Evolutionary conservation across 345 rosid genomes (phyloP), one percentile per base, ranked within the genome.

Genomic region (Aquilaria sinensis): DNA sequence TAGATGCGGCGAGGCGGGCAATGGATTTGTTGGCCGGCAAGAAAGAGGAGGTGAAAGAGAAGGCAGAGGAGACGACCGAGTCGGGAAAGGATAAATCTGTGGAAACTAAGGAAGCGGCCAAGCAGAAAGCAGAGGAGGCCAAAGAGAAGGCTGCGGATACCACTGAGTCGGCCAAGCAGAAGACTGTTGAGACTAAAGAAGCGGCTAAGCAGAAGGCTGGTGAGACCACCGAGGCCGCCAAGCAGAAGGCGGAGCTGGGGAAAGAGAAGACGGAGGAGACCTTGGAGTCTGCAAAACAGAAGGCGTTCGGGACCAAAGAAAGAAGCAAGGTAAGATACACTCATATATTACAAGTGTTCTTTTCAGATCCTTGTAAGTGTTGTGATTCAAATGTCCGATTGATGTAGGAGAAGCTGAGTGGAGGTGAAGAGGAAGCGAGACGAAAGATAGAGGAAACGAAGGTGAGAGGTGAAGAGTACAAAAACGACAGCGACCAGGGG

Each of bases 1-100:
- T 80, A 5, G 92, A 62, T 7, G 80, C 90, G 1, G 94, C 92
- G 0, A 75, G 76, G 70, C 78, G 75, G 62, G 86, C 95, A 12
- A 67, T 76, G 83, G 86, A 59, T 32, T 66, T 71, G 57, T 68
- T 90, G 43, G 72, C 85, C 0, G 82, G 82, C 2, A 87, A 80
- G 71, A 73, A 76, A 11, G 89, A 81, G 51, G 91, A 86, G 65
- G 69, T 70, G 4, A 83, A 83, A 65, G 79, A 81, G 55, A 78
- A 77, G 72, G 70, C 86, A 2, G 41, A 59, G 0, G 92, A 78
- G 53, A 80, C 88, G 5, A 67, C 52, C 1, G 41, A 55, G 9
- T 33, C 57, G 9, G 31, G 32, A 15, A 53, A 53, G 57, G 57
- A 16, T 23, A 23, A 23, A 23, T 23, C 23, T 23, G 23, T 23